A percentile compares a stretch with the other conserved stretches of the same genome.
phyloP scores from a whole-genome alignment of 1,139 yeast genomes.

The Taphrina wiesneri region DNA sequence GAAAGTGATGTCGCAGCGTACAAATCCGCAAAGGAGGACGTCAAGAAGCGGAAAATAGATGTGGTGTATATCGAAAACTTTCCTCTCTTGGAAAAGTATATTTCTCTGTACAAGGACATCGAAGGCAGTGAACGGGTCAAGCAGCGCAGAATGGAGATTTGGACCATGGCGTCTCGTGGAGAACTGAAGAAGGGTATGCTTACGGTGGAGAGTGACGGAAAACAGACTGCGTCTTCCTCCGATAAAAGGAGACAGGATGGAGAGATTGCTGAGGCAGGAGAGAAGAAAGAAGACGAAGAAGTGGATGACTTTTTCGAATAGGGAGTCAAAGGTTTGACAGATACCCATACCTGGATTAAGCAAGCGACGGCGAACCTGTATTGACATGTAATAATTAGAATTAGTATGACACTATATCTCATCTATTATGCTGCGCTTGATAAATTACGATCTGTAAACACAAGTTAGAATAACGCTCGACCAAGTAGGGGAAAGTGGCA shows the following conservation, averaged over 20 bases:
- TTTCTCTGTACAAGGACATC: constrained; percentile 35
- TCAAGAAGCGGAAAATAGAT: constrained; percentile 29
- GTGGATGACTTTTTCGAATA: constrained; percentile 27
- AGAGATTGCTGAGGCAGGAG: neutral
- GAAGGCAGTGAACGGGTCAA: neutral
- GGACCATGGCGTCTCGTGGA: constrained; percentile 12
- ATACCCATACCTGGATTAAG: neutral
- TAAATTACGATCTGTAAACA: neutral
- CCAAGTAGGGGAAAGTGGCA: neutral
- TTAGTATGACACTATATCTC: neutral
- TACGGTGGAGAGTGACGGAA: neutral
- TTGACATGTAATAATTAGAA: neutral
- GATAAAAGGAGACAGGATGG: neutral
- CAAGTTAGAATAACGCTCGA: neutral
- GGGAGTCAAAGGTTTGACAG: neutral
- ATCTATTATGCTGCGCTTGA: neutral
- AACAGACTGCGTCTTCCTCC: no score
- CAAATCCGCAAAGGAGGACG: neutral
- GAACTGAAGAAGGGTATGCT: constrained; percentile 1
- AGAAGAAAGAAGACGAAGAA: neutral
- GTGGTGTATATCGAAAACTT: constrained; percentile 33
- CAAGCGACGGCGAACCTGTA: constrained; percentile 12
- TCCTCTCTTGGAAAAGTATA: constrained; percentile 35
- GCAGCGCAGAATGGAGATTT: constrained; percentile 11
- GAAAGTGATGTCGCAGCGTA: neutral